phyloP scores from a whole-genome alignment of 2,329 filamentous ascomycete genomes.

The Ophiostoma sp. region DNA sequence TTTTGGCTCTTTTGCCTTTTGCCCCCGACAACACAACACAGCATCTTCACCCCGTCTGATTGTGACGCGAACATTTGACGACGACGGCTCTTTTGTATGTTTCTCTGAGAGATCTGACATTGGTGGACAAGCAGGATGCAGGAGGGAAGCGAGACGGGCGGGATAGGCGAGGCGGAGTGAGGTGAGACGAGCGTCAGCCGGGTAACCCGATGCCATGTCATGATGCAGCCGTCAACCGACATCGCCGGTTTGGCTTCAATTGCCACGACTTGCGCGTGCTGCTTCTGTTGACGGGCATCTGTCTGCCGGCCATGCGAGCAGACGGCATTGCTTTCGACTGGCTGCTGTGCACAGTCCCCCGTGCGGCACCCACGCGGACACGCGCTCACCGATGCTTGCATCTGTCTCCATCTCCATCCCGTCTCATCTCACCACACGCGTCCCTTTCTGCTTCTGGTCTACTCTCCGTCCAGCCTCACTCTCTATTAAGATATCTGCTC shows the following conservation, averaged over 20 bases:
- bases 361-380: not conserved
- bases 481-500: not conserved
- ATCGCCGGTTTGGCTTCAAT: not conserved
- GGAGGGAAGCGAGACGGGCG: not conserved
- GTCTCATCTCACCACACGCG: not conserved
- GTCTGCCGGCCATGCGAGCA: not conserved
- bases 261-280: not conserved
- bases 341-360: not conserved
- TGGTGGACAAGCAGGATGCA: not conserved
- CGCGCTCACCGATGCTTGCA: slow-evolving; percentile 1
- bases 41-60: not conserved
- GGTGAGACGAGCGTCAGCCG: not conserved
- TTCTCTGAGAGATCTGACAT: not conserved
- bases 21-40: not conserved
- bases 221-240: not conserved
- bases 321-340: not conserved
- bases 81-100: not conserved
- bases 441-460: not conserved
- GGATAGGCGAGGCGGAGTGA: not conserved
- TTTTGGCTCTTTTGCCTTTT: slow-evolving; percentile 3
- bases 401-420: not conserved
- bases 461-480: not conserved
- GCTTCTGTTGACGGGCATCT: not conserved
- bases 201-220: not conserved
- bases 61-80: not conserved